phyloP scores from a whole-genome alignment of 352 stramenopile genomes.

The Phytopythium sindhum region DNA sequence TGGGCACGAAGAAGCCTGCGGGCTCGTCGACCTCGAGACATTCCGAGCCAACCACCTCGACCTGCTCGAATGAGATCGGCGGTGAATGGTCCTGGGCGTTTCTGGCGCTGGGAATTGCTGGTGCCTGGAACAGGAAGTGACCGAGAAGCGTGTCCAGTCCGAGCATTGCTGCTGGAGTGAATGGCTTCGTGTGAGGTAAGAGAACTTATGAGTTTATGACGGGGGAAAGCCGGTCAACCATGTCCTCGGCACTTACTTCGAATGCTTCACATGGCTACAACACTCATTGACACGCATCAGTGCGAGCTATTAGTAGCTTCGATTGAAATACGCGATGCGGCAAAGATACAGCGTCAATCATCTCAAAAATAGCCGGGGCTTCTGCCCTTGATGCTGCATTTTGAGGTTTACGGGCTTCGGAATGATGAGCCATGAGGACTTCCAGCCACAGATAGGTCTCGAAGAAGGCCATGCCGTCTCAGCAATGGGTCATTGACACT shows the following conservation, averaged over 20 bases:
- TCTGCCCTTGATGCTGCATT: neutral
- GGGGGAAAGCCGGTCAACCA: neutral
- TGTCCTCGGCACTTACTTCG: neutral
- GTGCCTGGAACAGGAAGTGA: neutral
- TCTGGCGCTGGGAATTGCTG: neutral
- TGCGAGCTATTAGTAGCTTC: neutral
- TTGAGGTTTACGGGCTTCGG: neutral
- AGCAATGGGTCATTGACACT: neutral
- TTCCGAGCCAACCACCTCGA: conserved; percentile 16
- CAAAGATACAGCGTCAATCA: neutral
- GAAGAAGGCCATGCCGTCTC: neutral
- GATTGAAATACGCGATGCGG: neutral
- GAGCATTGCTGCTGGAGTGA: neutral
- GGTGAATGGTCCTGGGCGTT: neutral
- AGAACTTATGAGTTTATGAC: neutral
- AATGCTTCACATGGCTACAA: neutral
- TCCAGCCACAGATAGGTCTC: neutral
- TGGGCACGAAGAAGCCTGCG: conserved; percentile 40
- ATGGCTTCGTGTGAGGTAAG: neutral
- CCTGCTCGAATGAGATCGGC: neutral
- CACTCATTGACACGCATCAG: neutral
- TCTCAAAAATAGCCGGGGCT: neutral
- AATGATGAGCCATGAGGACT: neutral
- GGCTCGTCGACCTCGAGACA: conserved; percentile 62
- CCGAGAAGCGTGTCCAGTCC: neutral